A percentile compares a stretch with the other conserved stretches of the same genome.
phyloP scores from a whole-genome alignment of 805 yeast species.

The Wickerhamiella occidentalis region DNA sequence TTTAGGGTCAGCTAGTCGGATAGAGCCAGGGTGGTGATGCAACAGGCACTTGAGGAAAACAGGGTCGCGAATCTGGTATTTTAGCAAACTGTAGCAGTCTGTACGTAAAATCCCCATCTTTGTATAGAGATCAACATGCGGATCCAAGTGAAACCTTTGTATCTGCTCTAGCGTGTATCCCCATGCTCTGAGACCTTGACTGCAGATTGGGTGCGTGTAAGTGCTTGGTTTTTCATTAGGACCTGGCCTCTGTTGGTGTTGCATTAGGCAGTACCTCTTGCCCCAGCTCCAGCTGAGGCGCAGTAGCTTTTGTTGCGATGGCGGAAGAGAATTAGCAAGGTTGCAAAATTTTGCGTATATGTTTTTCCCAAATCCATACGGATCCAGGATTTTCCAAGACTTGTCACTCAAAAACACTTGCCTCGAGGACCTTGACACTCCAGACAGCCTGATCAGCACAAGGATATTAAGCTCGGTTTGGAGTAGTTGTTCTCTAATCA shows the following conservation, averaged over 20 bases:
- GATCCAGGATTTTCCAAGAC: not conserved
- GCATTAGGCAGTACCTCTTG: not conserved
- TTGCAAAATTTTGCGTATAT: not conserved
- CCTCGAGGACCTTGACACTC: not conserved
- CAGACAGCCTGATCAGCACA: not conserved
- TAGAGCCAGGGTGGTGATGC: not conserved
- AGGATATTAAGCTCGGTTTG: not conserved
- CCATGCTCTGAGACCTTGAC: slow-evolving; percentile 3
- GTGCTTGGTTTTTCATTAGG: not conserved
- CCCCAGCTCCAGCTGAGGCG: slow-evolving; percentile 1
- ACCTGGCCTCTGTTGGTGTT: not conserved
- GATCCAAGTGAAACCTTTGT: not conserved
- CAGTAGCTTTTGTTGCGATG: not conserved
- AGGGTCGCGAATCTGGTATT: not conserved
- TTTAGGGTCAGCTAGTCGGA: not conserved
- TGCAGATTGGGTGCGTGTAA: not conserved
- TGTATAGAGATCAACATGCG: not conserved
- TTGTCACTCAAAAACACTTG: not conserved
- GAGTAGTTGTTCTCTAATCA: not conserved
- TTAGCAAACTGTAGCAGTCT: not conserved
- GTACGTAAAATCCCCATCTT: not conserved
- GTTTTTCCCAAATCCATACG: not conserved
- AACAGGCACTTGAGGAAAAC: not conserved
- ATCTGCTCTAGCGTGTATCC: not conserved
- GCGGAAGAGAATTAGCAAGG: not conserved